Evolutionary conservation across 106 monocot genomes (phyloP), one percentile per base, ranked within the genome.

Genomic region (Narthecium ossifragum): DNA sequence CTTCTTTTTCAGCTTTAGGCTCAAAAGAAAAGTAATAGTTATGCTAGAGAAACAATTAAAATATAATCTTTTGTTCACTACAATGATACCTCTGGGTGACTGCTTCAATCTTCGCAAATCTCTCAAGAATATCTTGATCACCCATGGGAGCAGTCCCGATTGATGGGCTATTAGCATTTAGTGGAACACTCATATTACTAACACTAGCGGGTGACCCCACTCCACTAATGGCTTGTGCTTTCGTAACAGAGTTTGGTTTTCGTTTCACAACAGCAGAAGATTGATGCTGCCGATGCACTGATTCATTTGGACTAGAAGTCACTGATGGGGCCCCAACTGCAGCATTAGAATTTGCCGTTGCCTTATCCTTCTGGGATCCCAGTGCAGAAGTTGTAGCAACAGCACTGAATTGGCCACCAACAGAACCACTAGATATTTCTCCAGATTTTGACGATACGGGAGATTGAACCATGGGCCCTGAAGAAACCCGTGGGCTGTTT

Each of bases 151-250:
- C 61, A 51, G 73, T 76, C 53, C 70, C 79, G 59, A 82, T 60
- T 21, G 92, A 87, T 49, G 90, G 86, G 51, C 85, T 89, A 21
- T 36, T 68, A 30, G 82, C 85, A 78, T 69, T 90, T 36, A 83
- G 29, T 55, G 77, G 70, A 49, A 71, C 52, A 74, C 57, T 78
- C 53, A 86, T 73, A 66, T 80, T 90, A 43, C 80, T 76, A 32
- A 90, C 83, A 79, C 96, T 96, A 43, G 83, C 89, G 75, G 94
- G 94, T 60, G 89, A 94, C 45, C 80, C 94, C 34, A 86, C 90
- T 52, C 75, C 85, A 70, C 81, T 85, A 48, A 85, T 72, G 2
- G 69, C 29, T 62, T 83, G 89, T 60, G 77, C 67, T 78, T 84
- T 86, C 15, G 67, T 60, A 7, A 78, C 67, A 62, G 89, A 86